Evolutionary conservation across 2,329 filamentous ascomycete species (phyloP).

Genomic region (Fusarium annulatum): DNA sequence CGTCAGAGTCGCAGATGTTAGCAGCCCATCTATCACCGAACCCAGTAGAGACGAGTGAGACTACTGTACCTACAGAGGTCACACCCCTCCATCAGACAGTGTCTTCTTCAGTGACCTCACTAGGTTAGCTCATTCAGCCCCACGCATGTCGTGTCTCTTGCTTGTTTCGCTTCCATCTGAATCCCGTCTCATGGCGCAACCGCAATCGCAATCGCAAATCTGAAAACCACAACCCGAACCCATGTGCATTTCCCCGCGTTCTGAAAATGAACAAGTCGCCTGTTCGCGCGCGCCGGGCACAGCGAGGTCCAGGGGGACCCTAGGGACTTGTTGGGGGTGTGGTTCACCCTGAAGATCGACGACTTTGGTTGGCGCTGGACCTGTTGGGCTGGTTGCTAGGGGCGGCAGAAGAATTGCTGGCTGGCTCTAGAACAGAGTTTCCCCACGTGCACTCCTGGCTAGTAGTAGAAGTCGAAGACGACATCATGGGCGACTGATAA

Average conservation of each 20-base stretch:
- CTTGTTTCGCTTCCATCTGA: slow-evolving; percentile 29
- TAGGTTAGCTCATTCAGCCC: background rate
- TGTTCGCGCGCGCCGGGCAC: slow-evolving; percentile 30
- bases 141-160: slow-evolving; percentile 22
- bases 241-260: slow-evolving; percentile 40
- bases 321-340: slow-evolving; percentile 21
- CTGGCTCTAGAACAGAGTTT: slow-evolving; percentile 30
- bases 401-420: slow-evolving; percentile 34
- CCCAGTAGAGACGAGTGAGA: slow-evolving; percentile 19
- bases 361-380: slow-evolving; percentile 32
- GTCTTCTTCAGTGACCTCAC: slow-evolving; percentile 16
- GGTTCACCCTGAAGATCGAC: slow-evolving; percentile 37
- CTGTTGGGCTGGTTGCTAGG: slow-evolving; percentile 33
- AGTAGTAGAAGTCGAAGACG: slow-evolving; percentile 14
- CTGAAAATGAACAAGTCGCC: slow-evolving; percentile 26
- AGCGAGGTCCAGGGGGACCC: slow-evolving; percentile 24
- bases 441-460: slow-evolving; percentile 28
- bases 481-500: slow-evolving; percentile 1
- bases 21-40: slow-evolving; percentile 16
- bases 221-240: slow-evolving; percentile 21
- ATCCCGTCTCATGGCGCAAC: slow-evolving; percentile 23
- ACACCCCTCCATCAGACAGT: slow-evolving; percentile 7
- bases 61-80: background rate
- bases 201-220: slow-evolving; percentile 6
- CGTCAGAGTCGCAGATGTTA: slow-evolving; percentile 26